Conservation (phyloP, 257 asterid species). For the Rhazya stricta region DNA sequence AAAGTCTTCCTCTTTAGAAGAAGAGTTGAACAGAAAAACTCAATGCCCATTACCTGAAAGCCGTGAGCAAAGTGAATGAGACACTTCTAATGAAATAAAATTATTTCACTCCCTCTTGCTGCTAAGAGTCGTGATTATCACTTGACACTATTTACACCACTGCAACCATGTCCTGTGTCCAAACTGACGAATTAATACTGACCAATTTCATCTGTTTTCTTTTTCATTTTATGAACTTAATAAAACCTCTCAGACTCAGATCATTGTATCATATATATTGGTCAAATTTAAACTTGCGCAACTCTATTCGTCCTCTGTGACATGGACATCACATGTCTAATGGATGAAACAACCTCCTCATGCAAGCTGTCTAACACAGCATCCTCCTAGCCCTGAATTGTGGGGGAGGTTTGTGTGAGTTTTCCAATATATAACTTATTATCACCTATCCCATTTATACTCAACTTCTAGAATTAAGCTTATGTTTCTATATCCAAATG, state of each 20-base stretch:
- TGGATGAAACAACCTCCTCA: neutral
- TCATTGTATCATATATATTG: neutral
- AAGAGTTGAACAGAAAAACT: neutral
- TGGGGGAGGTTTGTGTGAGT: neutral
- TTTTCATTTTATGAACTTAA: neutral
- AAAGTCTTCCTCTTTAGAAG: neutral
- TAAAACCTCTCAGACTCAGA: neutral
- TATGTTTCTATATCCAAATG: neutral
- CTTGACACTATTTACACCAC: neutral
- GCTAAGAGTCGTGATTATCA: neutral
- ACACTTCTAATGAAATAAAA: neutral
- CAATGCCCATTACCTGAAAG: neutral
- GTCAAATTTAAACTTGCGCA: neutral
- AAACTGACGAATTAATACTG: no score
- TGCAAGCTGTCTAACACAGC: neutral
- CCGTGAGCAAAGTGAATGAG: neutral
- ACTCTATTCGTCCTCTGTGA: neutral
- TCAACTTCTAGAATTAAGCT: neutral
- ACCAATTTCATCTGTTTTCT: neutral
- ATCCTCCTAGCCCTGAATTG: neutral
- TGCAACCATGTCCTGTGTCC: neutral
- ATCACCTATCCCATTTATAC: neutral
- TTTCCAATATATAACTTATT: neutral
- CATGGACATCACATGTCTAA: neutral
- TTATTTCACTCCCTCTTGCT: neutral